Evolutionary conservation across 768 basidiomycete genomes (phyloP).

Genomic region (Phanerodontia chrysosporium): DNA sequence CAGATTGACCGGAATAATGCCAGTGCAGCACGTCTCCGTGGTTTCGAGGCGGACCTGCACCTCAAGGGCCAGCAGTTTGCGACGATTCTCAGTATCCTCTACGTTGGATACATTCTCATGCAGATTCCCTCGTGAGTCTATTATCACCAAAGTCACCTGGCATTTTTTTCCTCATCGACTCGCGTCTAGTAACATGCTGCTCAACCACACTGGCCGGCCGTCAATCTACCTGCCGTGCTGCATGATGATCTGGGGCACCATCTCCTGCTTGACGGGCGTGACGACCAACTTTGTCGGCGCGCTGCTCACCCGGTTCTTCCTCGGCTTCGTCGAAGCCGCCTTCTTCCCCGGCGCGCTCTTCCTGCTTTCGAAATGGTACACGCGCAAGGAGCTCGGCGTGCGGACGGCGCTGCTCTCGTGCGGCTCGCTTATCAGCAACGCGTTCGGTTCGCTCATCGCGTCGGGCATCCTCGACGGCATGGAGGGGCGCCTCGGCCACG

Average conservation of each 20-base stretch:
- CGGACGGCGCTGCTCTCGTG: constrained; percentile 66
- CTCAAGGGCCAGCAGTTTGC: constrained; percentile 61
- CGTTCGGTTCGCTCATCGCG: constrained; percentile 76
- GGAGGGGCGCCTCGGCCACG: constrained; percentile 62
- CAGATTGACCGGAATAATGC: constrained; percentile 73
- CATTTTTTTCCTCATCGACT: neutral
- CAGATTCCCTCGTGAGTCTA: constrained; percentile 76
- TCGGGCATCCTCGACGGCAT: constrained; percentile 70
- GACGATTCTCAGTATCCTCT: constrained; percentile 63
- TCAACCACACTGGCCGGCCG: constrained; percentile 63
- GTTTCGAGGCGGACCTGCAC: constrained; percentile 65
- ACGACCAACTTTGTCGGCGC: constrained; percentile 49
- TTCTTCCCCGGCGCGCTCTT: constrained; percentile 70
- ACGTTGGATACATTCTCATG: constrained; percentile 74
- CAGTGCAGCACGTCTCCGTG: constrained; percentile 69
- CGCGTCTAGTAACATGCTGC: constrained; percentile 59
- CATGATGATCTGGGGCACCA: constrained; percentile 69
- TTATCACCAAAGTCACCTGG: constrained; percentile 1
- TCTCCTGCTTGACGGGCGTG: constrained; percentile 37
- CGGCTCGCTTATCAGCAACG: constrained; percentile 75
- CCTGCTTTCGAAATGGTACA: constrained; percentile 71
- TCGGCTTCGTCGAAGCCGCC: constrained; percentile 58
- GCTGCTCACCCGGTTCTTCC: constrained; percentile 65
- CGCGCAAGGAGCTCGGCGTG: constrained; percentile 61
- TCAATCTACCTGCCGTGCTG: constrained; percentile 63